Conservation (phyloP, 2,329 filamentous ascomycete species). For the Blastomyces silverae region DNA sequence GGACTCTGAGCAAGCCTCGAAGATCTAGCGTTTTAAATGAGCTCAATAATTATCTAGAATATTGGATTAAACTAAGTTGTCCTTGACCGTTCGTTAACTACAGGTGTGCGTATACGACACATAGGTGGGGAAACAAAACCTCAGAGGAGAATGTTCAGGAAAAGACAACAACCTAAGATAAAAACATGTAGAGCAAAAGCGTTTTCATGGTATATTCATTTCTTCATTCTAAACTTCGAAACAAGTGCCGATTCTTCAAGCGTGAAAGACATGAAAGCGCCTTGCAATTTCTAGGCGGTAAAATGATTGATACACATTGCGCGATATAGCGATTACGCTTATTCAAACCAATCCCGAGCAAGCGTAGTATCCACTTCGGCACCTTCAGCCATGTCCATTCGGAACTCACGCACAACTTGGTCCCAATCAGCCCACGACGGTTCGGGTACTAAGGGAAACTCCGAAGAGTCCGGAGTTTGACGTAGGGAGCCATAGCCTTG, state of each 20-base stretch:
- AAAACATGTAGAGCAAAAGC: not conserved
- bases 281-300: not conserved
- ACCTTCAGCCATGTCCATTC: constrained; percentile 18
- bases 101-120: not conserved
- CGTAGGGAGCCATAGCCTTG: not conserved
- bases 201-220: not conserved
- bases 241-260: not conserved
- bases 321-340: not conserved
- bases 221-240: not conserved
- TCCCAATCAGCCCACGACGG: constrained; percentile 22
- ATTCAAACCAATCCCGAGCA: constrained; percentile 20
- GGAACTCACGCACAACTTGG: constrained; percentile 21
- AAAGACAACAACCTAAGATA: not conserved
- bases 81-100: no score
- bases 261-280: not conserved
- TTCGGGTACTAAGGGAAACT: no score
- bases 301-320: not conserved
- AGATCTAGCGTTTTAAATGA: not conserved
- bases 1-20: not conserved
- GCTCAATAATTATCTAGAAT: not conserved
- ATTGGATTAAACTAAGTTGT: not conserved
- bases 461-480: no score
- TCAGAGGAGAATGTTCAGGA: not conserved
- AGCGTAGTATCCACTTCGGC: constrained; percentile 1
- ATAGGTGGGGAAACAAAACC: not conserved